These are phyloP conservation scores for Fusarium luffae DNA, from an alignment of 2,329 filamentous ascomycete species.

Conservation along the genomic window DNA sequence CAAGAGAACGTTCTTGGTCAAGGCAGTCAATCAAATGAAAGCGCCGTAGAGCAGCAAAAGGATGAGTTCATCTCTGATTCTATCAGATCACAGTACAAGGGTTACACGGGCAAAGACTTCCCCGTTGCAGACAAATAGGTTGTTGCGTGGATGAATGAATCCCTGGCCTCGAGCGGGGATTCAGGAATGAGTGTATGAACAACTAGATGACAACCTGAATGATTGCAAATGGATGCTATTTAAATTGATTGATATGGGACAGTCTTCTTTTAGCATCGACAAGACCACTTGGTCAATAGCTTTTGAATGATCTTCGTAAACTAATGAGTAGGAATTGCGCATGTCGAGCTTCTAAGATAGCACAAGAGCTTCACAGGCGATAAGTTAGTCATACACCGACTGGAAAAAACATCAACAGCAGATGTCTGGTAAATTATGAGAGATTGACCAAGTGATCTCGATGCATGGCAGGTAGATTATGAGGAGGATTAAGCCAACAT, in stretches of 20 bases:
- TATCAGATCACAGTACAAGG: slow-evolving; percentile 78
- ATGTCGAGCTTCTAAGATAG: neutral
- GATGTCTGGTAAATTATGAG: neutral
- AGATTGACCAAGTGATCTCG: neutral
- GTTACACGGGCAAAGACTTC: slow-evolving; percentile 72
- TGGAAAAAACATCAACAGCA: neutral
- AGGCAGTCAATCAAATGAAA: slow-evolving; percentile 78
- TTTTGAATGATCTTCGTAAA: neutral
- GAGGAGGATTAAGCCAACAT: neutral
- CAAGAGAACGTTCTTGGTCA: slow-evolving; percentile 79
- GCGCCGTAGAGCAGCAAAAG: slow-evolving; percentile 82
- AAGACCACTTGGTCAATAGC: neutral
- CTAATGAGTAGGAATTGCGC: neutral
- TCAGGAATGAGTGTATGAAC: neutral
- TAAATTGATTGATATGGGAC: neutral
- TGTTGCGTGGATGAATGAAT: neutral
- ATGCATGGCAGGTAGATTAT: neutral
- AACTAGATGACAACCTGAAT: neutral
- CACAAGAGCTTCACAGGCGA: neutral
- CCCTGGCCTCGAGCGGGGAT: neutral
- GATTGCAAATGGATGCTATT: neutral
- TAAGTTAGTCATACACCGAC: neutral
- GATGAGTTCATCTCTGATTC: slow-evolving; percentile 82
- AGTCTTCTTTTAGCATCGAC: neutral
- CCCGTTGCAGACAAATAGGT: slow-evolving; percentile 74